Evolutionary conservation across 1,284 basidiomycete genomes (phyloP).

Genomic region (Clitocybe nebularis): DNA sequence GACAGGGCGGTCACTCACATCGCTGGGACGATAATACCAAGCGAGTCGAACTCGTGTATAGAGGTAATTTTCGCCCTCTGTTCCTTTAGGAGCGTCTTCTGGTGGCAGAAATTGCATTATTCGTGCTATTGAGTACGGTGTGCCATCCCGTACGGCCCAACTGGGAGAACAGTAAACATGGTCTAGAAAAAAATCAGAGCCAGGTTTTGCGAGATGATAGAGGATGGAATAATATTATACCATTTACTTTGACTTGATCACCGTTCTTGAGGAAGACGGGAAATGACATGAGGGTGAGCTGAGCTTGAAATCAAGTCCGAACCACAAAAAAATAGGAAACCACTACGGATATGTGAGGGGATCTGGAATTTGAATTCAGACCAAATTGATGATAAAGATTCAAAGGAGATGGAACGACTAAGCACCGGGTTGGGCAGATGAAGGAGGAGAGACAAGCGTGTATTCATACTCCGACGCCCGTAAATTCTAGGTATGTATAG

Average conservation of each 20-base stretch:
- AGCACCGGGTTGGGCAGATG: slow-evolving; percentile 25
- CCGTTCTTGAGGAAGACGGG: slow-evolving; percentile 69
- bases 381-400: slow-evolving; percentile 20
- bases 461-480: slow-evolving; percentile 38
- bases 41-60: slow-evolving; percentile 83
- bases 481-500: too few species aligned
- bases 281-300: slow-evolving; percentile 32
- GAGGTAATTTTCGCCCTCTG: slow-evolving; percentile 56
- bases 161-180: slow-evolving; percentile 93
- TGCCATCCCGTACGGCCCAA: slow-evolving; percentile 88
- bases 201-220: slow-evolving; percentile 17
- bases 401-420: slow-evolving; percentile 12
- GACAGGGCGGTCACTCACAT: slow-evolving; percentile 81
- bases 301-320: slow-evolving; percentile 27
- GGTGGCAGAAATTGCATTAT: slow-evolving; percentile 95
- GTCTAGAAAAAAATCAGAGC: slow-evolving; percentile 54
- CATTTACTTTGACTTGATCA: slow-evolving; percentile 78
- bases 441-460: slow-evolving; percentile 34
- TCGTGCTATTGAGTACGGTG: slow-evolving; percentile 89
- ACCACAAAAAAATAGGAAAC: slow-evolving; percentile 27
- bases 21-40: slow-evolving; percentile 90
- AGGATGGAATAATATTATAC: slow-evolving; percentile 41
- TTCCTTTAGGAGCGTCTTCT: slow-evolving; percentile 56
- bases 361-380: slow-evolving; percentile 10
- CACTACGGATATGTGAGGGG: slow-evolving; percentile 15